Base-by-base conservation (phyloP, 495 filamentous ascomycete species). In the Cercophora scortea region DNA sequence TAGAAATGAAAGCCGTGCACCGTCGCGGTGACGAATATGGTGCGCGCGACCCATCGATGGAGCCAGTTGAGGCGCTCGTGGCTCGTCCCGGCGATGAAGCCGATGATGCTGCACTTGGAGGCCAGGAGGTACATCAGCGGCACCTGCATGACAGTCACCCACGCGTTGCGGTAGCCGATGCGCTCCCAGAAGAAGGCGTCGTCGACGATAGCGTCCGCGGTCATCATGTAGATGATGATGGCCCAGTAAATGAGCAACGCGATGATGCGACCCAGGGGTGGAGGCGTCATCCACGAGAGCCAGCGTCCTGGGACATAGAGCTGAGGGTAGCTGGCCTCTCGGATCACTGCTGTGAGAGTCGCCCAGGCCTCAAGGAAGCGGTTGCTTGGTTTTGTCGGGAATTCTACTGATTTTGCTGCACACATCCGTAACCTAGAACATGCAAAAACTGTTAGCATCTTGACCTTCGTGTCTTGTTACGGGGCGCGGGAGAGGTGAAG, bases 21-120 rank as follows among this genome's bases (percentile, higher is more conserved):
- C 1, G 86, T 85, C 0, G 80, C 80, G 0, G 85, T 89, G 15
- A 92, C 65, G 49, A 90, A 83, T 59, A 93, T 73, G 36, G 80
- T 87, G 15, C 89, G 79, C 1, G 85, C 79, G 11, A 83, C 79
- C 87, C 89, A 92, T 51, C 89, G 76, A 61, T 95, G 89, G 48
- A 90, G 76, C 89, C 88, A 91, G 59, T 91, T 92, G 45, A 95
- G 64, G 13, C 84, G 74, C 67, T 89, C 85, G 53, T 93, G 82
- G 50, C 82, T 83, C 35, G 77, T 79, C 4, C 87, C 89, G 7
- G 77, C 75, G 13, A 91, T 65, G 25, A 76, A 69, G 3, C 86
- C 86, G 38, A 91, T 74, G 50, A 92, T 70, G 61, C 85, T 93
- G 60, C 80, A 77, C 72, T 89, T 88, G n/a, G 83, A 84, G 8